Conservation (phyloP, 352 stramenopile genomes). For the Globisporangium spinosum region DNA sequence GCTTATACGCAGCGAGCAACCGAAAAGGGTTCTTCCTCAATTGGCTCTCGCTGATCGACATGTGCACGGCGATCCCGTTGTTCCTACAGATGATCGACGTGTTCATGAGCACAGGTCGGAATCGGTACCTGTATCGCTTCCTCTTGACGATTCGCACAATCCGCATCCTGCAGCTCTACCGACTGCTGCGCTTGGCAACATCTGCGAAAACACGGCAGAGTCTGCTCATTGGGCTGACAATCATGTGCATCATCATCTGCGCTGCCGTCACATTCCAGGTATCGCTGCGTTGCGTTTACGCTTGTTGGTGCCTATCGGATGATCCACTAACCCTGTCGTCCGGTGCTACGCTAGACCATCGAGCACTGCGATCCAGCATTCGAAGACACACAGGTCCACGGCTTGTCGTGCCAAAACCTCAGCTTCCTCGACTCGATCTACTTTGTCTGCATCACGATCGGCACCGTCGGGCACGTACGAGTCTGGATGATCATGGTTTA, state of each 20-base stretch:
- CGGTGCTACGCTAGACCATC: conserved; percentile 36
- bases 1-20: conserved; percentile 64
- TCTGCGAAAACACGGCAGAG: conserved; percentile 52
- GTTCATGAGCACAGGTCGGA: conserved; percentile 11
- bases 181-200: conserved; percentile 52
- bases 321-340: background rate
- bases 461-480: conserved; percentile 47
- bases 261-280: conserved; percentile 56
- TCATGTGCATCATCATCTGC: conserved; percentile 61
- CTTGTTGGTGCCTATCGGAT: background rate
- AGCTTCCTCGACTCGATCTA: conserved; percentile 79
- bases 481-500: too few relatives aligned
- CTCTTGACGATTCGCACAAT: conserved; percentile 63
- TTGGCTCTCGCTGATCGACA: conserved; percentile 63
- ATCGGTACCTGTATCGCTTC: conserved; percentile 52
- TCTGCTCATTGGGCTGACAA: conserved; percentile 50
- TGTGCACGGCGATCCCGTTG: conserved; percentile 45
- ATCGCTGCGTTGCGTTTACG: background rate
- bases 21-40: conserved; percentile 49
- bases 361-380: conserved; percentile 49
- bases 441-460: conserved; percentile 84
- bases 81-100: conserved; percentile 33
- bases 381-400: conserved; percentile 15
- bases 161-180: conserved; percentile 61
- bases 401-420: conserved; percentile 54